phyloP scores from a whole-genome alignment of 768 basidiomycete genomes.

The Suillus paluster region DNA sequence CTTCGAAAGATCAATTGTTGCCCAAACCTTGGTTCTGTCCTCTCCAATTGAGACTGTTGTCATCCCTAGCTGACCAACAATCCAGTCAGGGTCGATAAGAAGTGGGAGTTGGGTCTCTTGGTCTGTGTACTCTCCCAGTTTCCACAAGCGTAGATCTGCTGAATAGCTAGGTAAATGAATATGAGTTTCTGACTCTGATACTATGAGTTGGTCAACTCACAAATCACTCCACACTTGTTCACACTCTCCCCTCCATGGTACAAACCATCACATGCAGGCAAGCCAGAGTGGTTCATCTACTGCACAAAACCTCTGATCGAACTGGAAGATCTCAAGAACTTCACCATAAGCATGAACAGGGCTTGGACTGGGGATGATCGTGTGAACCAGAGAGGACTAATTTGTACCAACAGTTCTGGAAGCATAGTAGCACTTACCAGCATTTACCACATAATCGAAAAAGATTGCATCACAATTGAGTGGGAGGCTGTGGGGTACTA shows the following conservation, averaged over 20 bases:
- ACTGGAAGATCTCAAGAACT: conserved; percentile 4
- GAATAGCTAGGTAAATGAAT: not conserved
- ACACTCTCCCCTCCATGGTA: not conserved
- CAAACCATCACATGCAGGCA: conserved; percentile 1
- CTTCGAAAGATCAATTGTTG: not conserved
- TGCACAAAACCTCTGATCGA: not conserved
- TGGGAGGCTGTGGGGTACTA: not conserved
- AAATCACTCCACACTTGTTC: not conserved
- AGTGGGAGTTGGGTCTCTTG: not conserved
- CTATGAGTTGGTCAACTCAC: not conserved
- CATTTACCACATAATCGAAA: conserved; percentile 8
- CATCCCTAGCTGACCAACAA: not conserved
- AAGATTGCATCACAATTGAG: not conserved
- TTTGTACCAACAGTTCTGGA: not conserved
- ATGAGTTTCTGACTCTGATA: too few species aligned
- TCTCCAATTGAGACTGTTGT: conserved; percentile 6
- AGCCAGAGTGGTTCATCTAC: not conserved
- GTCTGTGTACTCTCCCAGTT: conserved; percentile 2
- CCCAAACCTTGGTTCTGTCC: not conserved
- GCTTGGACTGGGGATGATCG: not conserved
- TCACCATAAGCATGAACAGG: not conserved
- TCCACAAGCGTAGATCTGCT: not conserved
- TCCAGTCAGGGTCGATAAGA: conserved; percentile 4
- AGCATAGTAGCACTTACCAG: conserved; percentile 6
- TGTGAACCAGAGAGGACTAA: not conserved